Evolutionary conservation across 129 eudicot genomes (phyloP).

Genomic region (Arctium minus): DNA sequence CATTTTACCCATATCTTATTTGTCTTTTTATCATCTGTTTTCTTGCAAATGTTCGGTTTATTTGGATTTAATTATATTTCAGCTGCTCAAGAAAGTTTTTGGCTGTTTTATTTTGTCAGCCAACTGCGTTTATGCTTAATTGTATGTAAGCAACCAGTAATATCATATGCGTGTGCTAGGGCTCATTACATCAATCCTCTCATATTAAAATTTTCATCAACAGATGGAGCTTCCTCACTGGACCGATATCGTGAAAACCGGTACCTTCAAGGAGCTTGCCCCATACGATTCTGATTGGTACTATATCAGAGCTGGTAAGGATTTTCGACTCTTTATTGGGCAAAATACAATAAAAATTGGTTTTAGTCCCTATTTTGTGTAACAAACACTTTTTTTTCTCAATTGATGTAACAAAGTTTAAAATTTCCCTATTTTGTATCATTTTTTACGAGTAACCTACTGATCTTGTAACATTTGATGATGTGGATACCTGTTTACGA

Average conservation of each 20-base stretch:
- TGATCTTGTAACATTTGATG: background rate
- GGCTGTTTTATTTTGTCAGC: background rate
- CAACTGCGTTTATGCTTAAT: background rate
- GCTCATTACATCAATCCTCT: background rate
- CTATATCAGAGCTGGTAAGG: slow-evolving; percentile 48
- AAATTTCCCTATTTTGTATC: background rate
- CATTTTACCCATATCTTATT: background rate
- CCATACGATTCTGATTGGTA: slow-evolving; percentile 54
- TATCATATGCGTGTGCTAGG: background rate
- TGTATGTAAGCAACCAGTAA: background rate
- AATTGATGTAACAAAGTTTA: background rate
- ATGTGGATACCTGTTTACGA: background rate
- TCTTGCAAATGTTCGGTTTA: background rate
- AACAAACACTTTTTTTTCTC: background rate
- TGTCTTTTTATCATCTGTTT: background rate
- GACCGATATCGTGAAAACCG: slow-evolving; percentile 56
- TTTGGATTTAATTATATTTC: background rate
- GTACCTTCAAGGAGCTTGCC: slow-evolving; percentile 46
- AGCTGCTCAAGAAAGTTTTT: background rate
- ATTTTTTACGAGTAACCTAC: background rate
- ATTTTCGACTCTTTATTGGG: background rate
- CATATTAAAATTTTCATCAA: background rate
- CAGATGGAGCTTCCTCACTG: slow-evolving; percentile 54
- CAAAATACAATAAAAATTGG: background rate
- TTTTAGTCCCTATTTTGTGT: background rate